These are phyloP conservation scores for Exophiala sideris DNA, from an alignment of 2,329 filamentous ascomycete genomes.

Conservation along the genomic window DNA sequence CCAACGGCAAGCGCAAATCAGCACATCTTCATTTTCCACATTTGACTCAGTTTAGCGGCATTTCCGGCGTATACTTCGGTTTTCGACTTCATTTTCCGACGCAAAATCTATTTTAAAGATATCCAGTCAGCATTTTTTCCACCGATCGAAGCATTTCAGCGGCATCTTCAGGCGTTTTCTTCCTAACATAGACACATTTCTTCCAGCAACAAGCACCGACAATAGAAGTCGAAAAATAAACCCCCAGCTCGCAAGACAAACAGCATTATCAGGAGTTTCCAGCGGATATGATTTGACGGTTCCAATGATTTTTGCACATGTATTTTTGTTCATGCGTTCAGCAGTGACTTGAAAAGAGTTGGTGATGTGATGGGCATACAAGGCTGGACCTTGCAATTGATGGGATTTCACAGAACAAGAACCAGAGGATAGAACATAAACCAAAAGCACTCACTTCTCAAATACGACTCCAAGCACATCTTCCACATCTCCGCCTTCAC, in stretches of 20 bases:
- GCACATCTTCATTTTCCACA: constrained; percentile 6
- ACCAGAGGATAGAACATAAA: constrained; percentile 2
- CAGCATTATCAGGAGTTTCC: constrained; percentile 8
- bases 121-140: background rate
- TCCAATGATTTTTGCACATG: background rate
- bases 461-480: constrained; percentile 96
- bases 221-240: background rate
- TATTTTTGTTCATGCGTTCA: too few species aligned
- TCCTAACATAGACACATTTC: constrained; percentile 2
- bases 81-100: too few species aligned
- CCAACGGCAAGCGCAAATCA: background rate
- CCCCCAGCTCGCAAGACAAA: background rate
- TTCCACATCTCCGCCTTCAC: constrained; percentile 81
- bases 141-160: constrained; percentile 1
- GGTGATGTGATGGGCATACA: background rate
- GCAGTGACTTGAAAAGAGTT: background rate
- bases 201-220: background rate
- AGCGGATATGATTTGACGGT: background rate
- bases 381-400: background rate
- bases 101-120: background rate
- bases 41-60: constrained; percentile 15
- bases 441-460: constrained; percentile 69
- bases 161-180: constrained; percentile 15
- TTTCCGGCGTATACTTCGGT: background rate
- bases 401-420: too few species aligned